phyloP scores from a whole-genome alignment of 2,329 filamentous ascomycete genomes.

The Cladosporium sphaerospermum region DNA sequence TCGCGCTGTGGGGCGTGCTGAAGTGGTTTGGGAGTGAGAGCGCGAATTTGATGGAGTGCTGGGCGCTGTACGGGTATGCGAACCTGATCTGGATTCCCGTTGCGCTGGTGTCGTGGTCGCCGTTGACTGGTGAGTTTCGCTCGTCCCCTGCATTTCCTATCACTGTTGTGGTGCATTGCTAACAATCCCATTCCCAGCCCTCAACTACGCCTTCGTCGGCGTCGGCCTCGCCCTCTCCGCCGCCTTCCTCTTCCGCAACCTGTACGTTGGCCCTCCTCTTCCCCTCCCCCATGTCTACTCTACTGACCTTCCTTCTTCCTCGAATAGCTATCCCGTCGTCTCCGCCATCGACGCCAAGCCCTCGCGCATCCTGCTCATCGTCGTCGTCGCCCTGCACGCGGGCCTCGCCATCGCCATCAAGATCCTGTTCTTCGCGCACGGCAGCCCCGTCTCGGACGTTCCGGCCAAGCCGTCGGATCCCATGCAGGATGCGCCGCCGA shows the following conservation, averaged over 20 bases:
- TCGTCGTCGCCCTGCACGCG: slow-evolving; percentile 79
- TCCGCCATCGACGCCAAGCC: slow-evolving; percentile 89
- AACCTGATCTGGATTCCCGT: slow-evolving; percentile 98
- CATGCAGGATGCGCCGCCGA: slow-evolving; percentile 9
- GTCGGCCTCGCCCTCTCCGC: slow-evolving; percentile 80
- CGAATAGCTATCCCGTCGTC: slow-evolving; percentile 60
- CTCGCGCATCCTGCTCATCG: slow-evolving; percentile 76
- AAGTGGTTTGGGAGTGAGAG: slow-evolving; percentile 94
- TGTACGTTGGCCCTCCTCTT: slow-evolving; percentile 49
- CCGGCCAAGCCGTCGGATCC: slow-evolving; percentile 8
- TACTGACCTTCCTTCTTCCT: background rate
- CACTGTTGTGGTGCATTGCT: slow-evolving; percentile 5
- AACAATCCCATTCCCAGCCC: slow-evolving; percentile 36
- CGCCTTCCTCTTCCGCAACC: slow-evolving; percentile 74
- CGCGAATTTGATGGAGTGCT: slow-evolving; percentile 90
- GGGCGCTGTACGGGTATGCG: slow-evolving; percentile 90
- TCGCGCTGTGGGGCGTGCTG: slow-evolving; percentile 78
- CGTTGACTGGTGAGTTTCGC: slow-evolving; percentile 52
- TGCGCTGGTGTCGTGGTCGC: slow-evolving; percentile 84
- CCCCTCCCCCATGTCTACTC: background rate
- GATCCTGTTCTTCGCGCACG: slow-evolving; percentile 82
- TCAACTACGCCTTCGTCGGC: slow-evolving; percentile 92
- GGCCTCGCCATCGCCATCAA: slow-evolving; percentile 93
- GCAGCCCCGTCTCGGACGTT: slow-evolving; percentile 7
- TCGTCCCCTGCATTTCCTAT: slow-evolving; percentile 2